phyloP scores from a whole-genome alignment of 1,139 yeast species.

The Yamadazyma aaseri region DNA sequence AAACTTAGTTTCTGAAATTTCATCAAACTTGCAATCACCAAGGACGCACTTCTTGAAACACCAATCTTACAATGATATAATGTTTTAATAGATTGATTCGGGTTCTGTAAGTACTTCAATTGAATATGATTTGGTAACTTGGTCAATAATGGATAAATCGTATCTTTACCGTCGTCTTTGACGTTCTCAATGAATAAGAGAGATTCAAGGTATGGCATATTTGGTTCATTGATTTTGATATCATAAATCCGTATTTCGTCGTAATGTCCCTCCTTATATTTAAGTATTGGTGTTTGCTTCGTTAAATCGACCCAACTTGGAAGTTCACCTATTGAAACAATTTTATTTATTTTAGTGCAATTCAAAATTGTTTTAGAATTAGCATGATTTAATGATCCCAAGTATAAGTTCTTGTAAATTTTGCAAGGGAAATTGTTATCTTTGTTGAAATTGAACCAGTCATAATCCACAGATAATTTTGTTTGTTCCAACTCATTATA shows the following conservation, averaged over 20 bases:
- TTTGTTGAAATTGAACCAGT: slow-evolving; percentile 34
- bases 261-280: slow-evolving; percentile 23
- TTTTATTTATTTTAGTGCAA: slow-evolving; percentile 22
- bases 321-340: slow-evolving; percentile 39
- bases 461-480: slow-evolving; percentile 14
- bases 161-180: slow-evolving; percentile 43
- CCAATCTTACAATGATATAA: slow-evolving; percentile 90
- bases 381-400: slow-evolving; percentile 40
- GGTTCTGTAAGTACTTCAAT: slow-evolving; percentile 27
- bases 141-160: slow-evolving; percentile 30
- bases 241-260: slow-evolving; percentile 27
- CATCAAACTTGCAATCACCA: slow-evolving; percentile 90
- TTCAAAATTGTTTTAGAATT: slow-evolving; percentile 31
- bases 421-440: slow-evolving; percentile 42
- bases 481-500: slow-evolving; percentile 10
- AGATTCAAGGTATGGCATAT: slow-evolving; percentile 22
- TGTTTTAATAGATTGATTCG: slow-evolving; percentile 39
- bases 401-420: slow-evolving; percentile 27
- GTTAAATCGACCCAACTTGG: slow-evolving; percentile 33
- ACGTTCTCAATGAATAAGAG: slow-evolving; percentile 35
- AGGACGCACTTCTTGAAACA: slow-evolving; percentile 86
- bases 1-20: slow-evolving; percentile 61
- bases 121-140: slow-evolving; percentile 33
- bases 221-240: slow-evolving; percentile 18
- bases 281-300: slow-evolving; percentile 22